phyloP scores from a whole-genome alignment of 1,284 basidiomycete genomes.

The Farysia itapuensis region DNA sequence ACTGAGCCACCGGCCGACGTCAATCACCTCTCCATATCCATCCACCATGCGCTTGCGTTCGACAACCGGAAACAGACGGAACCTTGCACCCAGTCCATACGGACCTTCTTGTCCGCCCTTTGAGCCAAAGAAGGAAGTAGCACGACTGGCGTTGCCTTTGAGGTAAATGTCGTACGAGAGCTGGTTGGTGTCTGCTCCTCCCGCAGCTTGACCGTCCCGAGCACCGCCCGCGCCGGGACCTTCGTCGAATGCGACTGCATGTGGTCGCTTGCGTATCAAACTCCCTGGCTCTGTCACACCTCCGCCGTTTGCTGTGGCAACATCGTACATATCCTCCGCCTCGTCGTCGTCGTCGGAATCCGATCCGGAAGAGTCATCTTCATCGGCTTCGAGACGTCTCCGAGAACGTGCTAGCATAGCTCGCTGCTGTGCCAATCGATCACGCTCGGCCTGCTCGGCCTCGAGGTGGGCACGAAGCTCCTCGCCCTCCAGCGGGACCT shows the following conservation, averaged over 20 bases:
- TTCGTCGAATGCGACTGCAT: constrained; percentile 18
- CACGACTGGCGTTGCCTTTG: constrained; percentile 84
- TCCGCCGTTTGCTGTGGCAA: constrained; percentile 9
- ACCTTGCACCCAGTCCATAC: constrained; percentile 72
- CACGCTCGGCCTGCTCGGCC: constrained; percentile 76
- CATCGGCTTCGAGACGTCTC: constrained; percentile 80
- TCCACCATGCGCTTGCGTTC: constrained; percentile 90
- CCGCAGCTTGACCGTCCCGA: constrained; percentile 59
- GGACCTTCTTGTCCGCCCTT: constrained; percentile 29
- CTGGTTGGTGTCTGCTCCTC: constrained; percentile 64
- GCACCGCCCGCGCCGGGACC: constrained; percentile 66
- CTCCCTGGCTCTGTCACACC: constrained; percentile 5
- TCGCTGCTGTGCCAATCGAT: constrained; percentile 82
- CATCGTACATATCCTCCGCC: constrained; percentile 63
- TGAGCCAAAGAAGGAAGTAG: constrained; percentile 75
- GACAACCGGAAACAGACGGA: constrained; percentile 94
- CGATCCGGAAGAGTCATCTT: constrained; percentile 61
- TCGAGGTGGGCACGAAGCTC: constrained; percentile 82
- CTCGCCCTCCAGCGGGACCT: constrained; percentile 67
- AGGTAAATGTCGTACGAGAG: constrained; percentile 94
- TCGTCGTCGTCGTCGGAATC: constrained; percentile 66
- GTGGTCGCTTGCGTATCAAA: constrained; percentile 17
- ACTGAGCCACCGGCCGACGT: constrained; percentile 69
- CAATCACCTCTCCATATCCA: constrained; percentile 91
- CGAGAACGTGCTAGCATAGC: constrained; percentile 76